A percentile compares a stretch with the other conserved stretches of the same genome.
phyloP scores from a whole-genome alignment of 441 rosid species.

The Corymbia citriodora region DNA sequence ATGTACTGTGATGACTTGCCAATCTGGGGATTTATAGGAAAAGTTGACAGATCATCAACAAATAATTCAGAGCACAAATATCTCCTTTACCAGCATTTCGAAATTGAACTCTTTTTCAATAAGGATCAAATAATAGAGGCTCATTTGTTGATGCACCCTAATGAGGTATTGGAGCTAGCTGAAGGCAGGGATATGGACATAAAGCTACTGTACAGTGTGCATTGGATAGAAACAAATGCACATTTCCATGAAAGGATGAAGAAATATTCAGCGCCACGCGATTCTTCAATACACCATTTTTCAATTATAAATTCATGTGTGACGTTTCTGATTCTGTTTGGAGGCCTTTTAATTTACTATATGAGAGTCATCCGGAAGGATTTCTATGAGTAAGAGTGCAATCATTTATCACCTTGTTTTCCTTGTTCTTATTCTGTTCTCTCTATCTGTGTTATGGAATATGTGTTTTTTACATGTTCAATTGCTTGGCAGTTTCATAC shows the following conservation, averaged over 20 bases:
- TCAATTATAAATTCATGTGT: not conserved
- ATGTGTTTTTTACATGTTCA: not conserved
- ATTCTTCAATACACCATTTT: not conserved
- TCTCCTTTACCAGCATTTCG: not conserved
- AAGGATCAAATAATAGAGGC: not conserved
- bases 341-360: not conserved
- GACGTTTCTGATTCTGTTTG: not conserved
- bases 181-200: not conserved
- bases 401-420: not conserved
- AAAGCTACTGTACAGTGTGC: not conserved
- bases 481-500: not conserved
- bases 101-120: not conserved
- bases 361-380: not conserved
- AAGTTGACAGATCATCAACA: not conserved
- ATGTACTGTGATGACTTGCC: slow-evolving; percentile 2
- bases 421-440: not conserved
- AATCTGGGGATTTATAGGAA: not conserved
- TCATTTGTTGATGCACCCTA: not conserved
- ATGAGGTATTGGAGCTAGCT: not conserved
- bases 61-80: not conserved
- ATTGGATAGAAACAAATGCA: not conserved
- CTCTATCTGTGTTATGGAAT: not conserved
- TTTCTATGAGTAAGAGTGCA: not conserved
- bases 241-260: not conserved
- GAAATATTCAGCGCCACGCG: not conserved